Evolutionary conservation across 352 stramenopile genomes (phyloP).

Genomic region (Thraustochytrium striatum): DNA sequence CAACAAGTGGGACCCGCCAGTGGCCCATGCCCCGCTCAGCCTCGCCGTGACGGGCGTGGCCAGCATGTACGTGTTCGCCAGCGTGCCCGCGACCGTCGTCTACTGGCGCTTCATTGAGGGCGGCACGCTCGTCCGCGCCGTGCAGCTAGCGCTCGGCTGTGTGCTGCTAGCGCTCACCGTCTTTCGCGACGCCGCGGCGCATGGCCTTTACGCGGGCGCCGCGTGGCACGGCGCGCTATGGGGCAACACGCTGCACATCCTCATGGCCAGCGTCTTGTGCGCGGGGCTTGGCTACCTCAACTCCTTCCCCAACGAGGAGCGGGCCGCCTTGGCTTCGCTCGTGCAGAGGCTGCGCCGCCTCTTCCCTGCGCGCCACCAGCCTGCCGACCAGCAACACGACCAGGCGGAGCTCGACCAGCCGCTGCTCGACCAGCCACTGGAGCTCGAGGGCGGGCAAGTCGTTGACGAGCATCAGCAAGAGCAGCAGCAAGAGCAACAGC

Average conservation of each 20-base stretch:
- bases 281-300: not conserved
- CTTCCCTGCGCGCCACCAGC: not conserved
- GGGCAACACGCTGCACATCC: not conserved
- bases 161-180: conserved; percentile 2
- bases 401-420: not conserved
- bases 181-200: not conserved
- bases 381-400: no score
- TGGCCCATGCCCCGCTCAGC: not conserved
- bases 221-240: conserved; percentile 26
- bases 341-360: not conserved
- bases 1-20: conserved; percentile 18
- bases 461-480: no score
- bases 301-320: conserved; percentile 27
- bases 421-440: not conserved
- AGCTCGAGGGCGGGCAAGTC: not conserved
- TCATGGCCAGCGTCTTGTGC: conserved; percentile 12
- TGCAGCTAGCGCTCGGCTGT: not conserved
- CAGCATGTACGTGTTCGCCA: conserved; percentile 15
- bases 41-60: conserved; percentile 3
- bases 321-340: not conserved
- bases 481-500: no score
- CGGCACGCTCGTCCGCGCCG: not conserved
- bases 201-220: not conserved
- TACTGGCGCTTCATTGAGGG: conserved; percentile 15
- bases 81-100: conserved; percentile 17